Percentiles rank a stretch among this genome's conserved stretches.
Evolutionary conservation across 1,284 basidiomycete genomes (phyloP).

Genomic region (Xanthoconium separans): DNA sequence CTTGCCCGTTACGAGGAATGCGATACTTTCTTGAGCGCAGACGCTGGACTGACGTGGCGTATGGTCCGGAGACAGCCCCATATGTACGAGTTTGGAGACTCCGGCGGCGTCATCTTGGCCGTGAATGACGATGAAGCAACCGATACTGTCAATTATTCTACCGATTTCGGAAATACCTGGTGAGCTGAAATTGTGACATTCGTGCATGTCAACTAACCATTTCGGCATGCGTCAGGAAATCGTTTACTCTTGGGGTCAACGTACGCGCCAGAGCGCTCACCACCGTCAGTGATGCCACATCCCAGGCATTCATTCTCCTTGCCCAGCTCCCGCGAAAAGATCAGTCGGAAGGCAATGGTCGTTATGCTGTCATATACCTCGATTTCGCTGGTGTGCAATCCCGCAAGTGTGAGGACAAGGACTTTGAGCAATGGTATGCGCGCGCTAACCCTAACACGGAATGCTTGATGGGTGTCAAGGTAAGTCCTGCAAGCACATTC

Average conservation of each 20-base stretch:
- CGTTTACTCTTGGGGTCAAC: constrained; percentile 68
- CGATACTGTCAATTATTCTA: constrained; percentile 77
- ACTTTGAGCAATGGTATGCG: constrained; percentile 92
- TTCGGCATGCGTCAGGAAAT: constrained; percentile 68
- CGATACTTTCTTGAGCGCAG: constrained; percentile 91
- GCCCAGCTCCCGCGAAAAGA: constrained; percentile 74
- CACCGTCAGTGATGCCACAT: constrained; percentile 89
- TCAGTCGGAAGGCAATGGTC: constrained; percentile 52
- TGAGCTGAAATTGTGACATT: constrained; percentile 37
- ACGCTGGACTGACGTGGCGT: constrained; percentile 86
- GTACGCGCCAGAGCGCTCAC: constrained; percentile 77
- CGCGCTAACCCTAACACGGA: constrained; percentile 60
- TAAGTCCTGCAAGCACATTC: constrained; percentile 32
- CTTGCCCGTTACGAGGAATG: constrained; percentile 83
- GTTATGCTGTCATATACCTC: constrained; percentile 75
- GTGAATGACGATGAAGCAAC: constrained; percentile 87
- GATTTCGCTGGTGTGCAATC: constrained; percentile 79
- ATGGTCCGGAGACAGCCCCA: constrained; percentile 80
- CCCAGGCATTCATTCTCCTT: constrained; percentile 88
- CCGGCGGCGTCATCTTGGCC: constrained; percentile 80
- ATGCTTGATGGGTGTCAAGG: constrained; percentile 96
- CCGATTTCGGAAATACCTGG: constrained; percentile 86
- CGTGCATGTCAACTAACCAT: constrained; percentile 2
- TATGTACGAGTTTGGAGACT: constrained; percentile 96
- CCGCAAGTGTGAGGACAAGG: constrained; percentile 69